phyloP scores from a whole-genome alignment of 306 rosid genomes.

The Cucurbita moschata region DNA sequence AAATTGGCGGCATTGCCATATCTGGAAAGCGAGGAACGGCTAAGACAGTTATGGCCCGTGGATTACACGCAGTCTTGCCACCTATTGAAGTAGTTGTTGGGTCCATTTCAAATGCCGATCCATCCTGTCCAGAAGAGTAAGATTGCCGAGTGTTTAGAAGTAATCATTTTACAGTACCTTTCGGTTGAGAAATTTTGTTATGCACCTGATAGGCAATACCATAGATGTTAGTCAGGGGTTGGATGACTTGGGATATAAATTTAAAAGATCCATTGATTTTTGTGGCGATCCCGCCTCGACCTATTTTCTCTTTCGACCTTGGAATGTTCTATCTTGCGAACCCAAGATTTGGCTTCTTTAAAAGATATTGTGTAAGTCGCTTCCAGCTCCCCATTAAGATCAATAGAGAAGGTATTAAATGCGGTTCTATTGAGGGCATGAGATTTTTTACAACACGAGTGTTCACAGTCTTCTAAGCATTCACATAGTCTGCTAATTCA shows the following conservation, averaged over 20 bases:
- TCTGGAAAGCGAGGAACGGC: conserved; percentile 90
- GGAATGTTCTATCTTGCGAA: not conserved
- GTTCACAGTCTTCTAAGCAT: not conserved
- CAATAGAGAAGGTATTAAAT: not conserved
- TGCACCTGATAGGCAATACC: not conserved
- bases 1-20: conserved; percentile 88
- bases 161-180: not conserved
- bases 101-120: conserved; percentile 90
- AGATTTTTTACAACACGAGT: not conserved
- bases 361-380: not conserved
- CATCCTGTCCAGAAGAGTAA: conserved; percentile 75
- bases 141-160: conserved; percentile 22
- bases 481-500: not conserved
- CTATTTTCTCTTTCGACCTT: not conserved
- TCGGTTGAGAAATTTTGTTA: not conserved
- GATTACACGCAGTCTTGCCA: conserved; percentile 78
- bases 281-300: not conserved
- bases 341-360: not conserved
- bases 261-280: not conserved
- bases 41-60: conserved; percentile 91
- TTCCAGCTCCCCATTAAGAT: not conserved
- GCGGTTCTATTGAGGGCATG: not conserved
- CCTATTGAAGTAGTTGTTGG: conserved; percentile 85
- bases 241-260: not conserved
- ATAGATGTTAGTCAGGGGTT: not conserved